Evolutionary conservation across 495 filamentous ascomycete genomes (phyloP).

Genomic region (Hyaloscypha bicolor): DNA sequence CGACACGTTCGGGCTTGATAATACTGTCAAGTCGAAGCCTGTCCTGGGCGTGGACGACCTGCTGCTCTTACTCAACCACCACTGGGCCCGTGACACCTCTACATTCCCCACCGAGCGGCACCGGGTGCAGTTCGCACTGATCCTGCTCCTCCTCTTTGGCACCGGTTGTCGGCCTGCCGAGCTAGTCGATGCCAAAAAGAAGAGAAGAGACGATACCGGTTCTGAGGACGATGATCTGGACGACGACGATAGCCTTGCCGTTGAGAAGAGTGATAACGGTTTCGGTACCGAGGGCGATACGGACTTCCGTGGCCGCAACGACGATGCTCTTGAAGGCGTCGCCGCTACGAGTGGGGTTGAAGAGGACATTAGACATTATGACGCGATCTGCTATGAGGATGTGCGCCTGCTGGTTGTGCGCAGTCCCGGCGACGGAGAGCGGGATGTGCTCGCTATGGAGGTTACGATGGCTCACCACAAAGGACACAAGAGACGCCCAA

Average conservation of each 20-base stretch:
- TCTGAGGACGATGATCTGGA: constrained; percentile 5
- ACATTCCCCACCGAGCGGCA: constrained; percentile 33
- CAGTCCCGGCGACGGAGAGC: constrained; percentile 9
- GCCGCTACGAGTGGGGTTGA: constrained; percentile 13
- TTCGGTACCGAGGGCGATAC: background rate
- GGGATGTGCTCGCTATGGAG: constrained; percentile 30
- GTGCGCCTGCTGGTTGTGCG: constrained; percentile 22
- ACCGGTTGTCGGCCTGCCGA: constrained; percentile 26
- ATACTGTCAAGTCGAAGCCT: constrained; percentile 31
- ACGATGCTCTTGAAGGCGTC: too few species aligned
- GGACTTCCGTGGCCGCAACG: too few species aligned
- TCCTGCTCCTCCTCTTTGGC: constrained; percentile 25
- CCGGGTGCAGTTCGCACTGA: constrained; percentile 25
- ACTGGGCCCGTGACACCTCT: constrained; percentile 35
- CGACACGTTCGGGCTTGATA: constrained; percentile 33
- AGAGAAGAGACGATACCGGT: constrained; percentile 5
- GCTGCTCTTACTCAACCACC: constrained; percentile 32
- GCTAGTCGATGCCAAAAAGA: constrained; percentile 24
- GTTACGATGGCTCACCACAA: constrained; percentile 34
- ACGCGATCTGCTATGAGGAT: constrained; percentile 37
- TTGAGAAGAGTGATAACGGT: background rate
- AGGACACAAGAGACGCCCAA: constrained; percentile 28
- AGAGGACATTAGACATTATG: constrained; percentile 14
- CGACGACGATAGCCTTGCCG: background rate
- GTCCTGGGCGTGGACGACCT: constrained; percentile 34